Conservation (phyloP, 805 yeast genomes). For the Candida montana region DNA sequence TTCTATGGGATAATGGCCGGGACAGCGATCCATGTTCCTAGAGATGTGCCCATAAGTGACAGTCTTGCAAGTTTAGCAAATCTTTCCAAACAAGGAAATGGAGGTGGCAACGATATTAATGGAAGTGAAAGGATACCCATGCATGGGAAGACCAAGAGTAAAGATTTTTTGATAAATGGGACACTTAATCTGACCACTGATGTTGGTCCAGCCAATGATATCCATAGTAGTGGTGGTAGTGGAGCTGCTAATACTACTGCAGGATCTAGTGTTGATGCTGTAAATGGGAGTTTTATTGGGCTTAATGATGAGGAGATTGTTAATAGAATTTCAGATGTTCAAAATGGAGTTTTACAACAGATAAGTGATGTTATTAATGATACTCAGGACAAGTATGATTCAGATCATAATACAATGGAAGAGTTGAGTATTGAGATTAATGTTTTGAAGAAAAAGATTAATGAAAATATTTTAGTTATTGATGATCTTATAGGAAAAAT, state of each 20-base stretch:
- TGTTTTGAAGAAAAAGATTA: neutral
- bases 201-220: neutral
- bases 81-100: too few relatives aligned
- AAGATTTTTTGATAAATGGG: neutral
- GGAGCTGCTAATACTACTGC: neutral
- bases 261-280: neutral
- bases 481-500: neutral
- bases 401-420: neutral
- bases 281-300: neutral
- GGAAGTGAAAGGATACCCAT: neutral
- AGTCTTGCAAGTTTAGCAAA: too few relatives aligned
- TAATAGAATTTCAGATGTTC: neutral
- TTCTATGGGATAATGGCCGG: neutral
- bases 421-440: neutral
- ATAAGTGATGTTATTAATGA: constrained; percentile 1
- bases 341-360: neutral
- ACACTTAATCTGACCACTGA: neutral
- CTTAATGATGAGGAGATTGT: neutral
- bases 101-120: neutral
- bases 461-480: neutral
- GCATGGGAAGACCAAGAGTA: neutral
- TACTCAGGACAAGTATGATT: constrained; percentile 2
- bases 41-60: too few relatives aligned
- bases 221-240: neutral
- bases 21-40: too few relatives aligned